Percentiles rank a stretch among this genome's conserved stretches.
Evolutionary conservation across 176 grass and related monocot species (phyloP).

Genomic region (Thalia dealbata): DNA sequence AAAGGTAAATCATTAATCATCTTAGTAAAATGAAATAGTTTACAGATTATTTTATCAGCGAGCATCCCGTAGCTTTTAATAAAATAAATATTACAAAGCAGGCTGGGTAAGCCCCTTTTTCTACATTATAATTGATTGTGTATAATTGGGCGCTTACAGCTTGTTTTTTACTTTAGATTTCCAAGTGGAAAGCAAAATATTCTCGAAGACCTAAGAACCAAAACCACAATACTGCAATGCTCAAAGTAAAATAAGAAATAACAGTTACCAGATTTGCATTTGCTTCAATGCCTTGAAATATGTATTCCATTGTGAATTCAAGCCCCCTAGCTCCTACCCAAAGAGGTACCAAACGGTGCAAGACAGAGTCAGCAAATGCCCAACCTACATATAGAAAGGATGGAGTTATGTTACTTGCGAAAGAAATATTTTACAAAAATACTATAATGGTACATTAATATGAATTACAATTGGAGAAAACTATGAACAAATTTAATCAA

Average conservation of each 20-base stretch:
- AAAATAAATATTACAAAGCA: no score
- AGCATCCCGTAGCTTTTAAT: no score
- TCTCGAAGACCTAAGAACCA: background rate
- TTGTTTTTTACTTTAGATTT: background rate
- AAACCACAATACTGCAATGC: background rate
- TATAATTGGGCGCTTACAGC: background rate
- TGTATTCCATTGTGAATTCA: conserved; percentile 96
- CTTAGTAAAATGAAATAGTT: background rate
- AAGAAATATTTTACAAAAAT: no score
- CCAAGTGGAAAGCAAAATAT: background rate
- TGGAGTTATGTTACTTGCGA: no score
- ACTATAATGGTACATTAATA: no score
- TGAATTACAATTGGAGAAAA: no score
- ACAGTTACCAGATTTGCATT: conserved; percentile 84
- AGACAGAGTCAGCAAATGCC: conserved; percentile 97
- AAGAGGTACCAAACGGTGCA: conserved; percentile 79
- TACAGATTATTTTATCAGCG: background rate
- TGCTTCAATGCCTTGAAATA: conserved; percentile 97
- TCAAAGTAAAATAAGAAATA: background rate
- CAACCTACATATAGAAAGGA: conserved; percentile 46
- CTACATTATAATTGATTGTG: background rate
- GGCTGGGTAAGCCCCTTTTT: no score
- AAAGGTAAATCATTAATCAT: background rate
- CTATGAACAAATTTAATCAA: no score
- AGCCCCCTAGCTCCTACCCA: conserved; percentile 98